phyloP scores from a whole-genome alignment of 768 basidiomycete genomes.

The Amanita jacksonii region DNA sequence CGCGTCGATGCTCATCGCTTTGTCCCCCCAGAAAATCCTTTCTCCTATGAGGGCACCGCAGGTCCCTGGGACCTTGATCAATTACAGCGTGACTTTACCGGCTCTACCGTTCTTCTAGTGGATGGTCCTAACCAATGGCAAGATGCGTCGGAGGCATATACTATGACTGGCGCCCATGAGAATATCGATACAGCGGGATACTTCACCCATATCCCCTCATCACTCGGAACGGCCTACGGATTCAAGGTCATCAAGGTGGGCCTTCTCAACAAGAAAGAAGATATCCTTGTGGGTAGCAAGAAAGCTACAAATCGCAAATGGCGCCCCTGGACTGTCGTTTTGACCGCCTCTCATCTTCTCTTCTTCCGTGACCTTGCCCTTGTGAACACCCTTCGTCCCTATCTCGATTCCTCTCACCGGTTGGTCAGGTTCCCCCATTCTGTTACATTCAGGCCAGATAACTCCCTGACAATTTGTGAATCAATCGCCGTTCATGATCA shows the following conservation, averaged over 20 bases:
- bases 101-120: constrained; percentile 50
- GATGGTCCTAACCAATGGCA: constrained; percentile 21
- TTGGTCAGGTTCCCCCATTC: constrained; percentile 29
- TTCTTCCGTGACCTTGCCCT: constrained; percentile 73
- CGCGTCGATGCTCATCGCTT: constrained; percentile 53
- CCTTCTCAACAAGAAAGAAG: constrained; percentile 73
- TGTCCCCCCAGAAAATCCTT: constrained; percentile 57
- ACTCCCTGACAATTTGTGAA: constrained; percentile 69
- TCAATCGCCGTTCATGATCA: constrained; percentile 74
- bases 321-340: constrained; percentile 74
- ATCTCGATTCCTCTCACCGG: constrained; percentile 26
- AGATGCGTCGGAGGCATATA: constrained; percentile 22
- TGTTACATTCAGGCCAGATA: constrained; percentile 66
- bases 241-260: constrained; percentile 79
- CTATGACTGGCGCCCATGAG: constrained; percentile 30
- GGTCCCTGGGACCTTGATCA: constrained; percentile 61
- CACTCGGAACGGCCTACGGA: constrained; percentile 16
- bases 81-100: constrained; percentile 54
- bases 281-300: constrained; percentile 65
- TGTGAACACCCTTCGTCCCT: constrained; percentile 36
- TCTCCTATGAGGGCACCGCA: constrained; percentile 52
- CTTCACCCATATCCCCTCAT: constrained; percentile 4
- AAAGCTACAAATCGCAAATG: constrained; percentile 77
- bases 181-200: constrained; percentile 16
- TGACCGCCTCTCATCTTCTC: constrained; percentile 86